Percentiles rank a stretch among this genome's conserved stretches.
Conservation (phyloP, 177 flowering plant species). For the Telopea speciosissima region DNA sequence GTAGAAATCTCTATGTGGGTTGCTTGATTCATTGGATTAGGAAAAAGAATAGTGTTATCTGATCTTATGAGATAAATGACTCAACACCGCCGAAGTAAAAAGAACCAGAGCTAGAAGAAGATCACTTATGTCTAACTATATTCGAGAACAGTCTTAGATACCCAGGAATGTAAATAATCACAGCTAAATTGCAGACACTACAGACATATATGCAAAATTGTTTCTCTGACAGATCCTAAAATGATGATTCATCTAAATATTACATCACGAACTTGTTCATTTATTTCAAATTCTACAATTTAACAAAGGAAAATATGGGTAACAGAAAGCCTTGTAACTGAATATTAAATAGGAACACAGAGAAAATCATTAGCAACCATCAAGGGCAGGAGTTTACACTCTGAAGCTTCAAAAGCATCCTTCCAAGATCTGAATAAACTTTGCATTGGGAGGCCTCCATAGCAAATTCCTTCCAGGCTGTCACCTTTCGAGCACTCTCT, state of each 20-base stretch:
- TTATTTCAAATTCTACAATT: not conserved
- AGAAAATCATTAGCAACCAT: constrained; percentile 1
- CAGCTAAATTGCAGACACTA: not conserved
- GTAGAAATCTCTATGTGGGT: too few relatives aligned
- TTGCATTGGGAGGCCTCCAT: constrained; percentile 72
- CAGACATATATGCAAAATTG: too few relatives aligned
- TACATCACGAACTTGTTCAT: not conserved
- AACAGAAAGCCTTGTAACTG: not conserved
- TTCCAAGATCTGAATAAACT: constrained; percentile 77
- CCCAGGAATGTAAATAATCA: not conserved
- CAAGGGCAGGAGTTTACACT: constrained; percentile 43
- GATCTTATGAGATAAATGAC: too few relatives aligned
- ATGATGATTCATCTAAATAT: not conserved
- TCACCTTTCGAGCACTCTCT: constrained; percentile 61
- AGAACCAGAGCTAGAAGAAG: too few relatives aligned
- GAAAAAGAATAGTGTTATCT: too few relatives aligned
- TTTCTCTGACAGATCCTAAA: not conserved
- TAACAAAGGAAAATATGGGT: not conserved
- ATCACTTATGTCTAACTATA: not conserved
- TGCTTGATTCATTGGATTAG: too few relatives aligned
- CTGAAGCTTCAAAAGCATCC: constrained; percentile 79
- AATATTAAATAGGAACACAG: not conserved
- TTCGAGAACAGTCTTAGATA: not conserved
- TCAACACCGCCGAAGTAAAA: too few relatives aligned
- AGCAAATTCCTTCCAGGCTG: constrained; percentile 87